Evolutionary conservation across 768 basidiomycete species (phyloP), one percentile per base, ranked within the genome.

Genomic region (Suillus alpinus): DNA sequence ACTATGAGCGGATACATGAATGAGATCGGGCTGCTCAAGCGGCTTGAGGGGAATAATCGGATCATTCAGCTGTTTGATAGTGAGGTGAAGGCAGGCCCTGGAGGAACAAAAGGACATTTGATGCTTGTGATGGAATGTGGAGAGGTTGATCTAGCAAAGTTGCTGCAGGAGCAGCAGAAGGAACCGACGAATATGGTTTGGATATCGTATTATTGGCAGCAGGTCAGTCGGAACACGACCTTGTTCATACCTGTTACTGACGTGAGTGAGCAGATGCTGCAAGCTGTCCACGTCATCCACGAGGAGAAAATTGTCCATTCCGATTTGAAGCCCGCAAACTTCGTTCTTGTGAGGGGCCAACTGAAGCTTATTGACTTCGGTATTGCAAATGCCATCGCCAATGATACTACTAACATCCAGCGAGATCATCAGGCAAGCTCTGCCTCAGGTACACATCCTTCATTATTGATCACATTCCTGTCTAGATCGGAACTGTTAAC

Each of bases 301-400:
- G 92, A 96, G 64, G 95, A 97, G 77, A 96, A 96, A 76, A 97
- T 99, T 63, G 96, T 99, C 2, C 96, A 99, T 75, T 96, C 95
- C 20, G 96, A 99, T 75, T 81, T 98, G 59, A 99, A 99, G 72
- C 96, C 96, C 6, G 96, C 97, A 4, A 99, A 99, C 74, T 99
- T 99, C 66, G 95, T 99, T 23, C 81, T 99, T 34, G 96, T 98
- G 59, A 88, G 89, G 61, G 96, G 96, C 6, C 90, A 94, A 65
- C 80, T 99, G 59, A 99, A 99, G 81, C 78, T 99, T 63, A 99
- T 99, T 65, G 96, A 99, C 73, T 99, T 99, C 69, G 96, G 96
- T n/a, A 99, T 99, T 68, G 95, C 96, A 14, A 98, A 98, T 71
- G 95, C 95, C 9, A 96, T 99, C 65, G 95, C 95, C 18, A 98